A percentile compares a stretch with the other conserved stretches of the same genome.
These are phyloP conservation scores for Quercus wislizeni DNA, from an alignment of 306 rosid genomes.

Conservation along the genomic window DNA sequence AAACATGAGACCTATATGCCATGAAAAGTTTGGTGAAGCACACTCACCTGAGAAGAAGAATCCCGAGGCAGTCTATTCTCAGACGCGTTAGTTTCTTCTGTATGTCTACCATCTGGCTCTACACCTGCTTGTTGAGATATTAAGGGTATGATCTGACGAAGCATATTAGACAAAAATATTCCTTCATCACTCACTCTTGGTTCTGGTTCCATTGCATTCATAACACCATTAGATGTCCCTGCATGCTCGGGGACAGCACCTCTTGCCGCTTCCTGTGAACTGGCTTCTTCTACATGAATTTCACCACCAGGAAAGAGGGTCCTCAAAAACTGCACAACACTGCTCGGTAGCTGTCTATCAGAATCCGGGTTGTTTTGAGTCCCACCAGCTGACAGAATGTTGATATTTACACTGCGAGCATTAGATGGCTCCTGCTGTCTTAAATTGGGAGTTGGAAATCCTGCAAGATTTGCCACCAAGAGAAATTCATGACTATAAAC, in stretches of 20 bases:
- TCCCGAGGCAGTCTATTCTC: slow-evolving; percentile 38
- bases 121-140: slow-evolving; percentile 55
- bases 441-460: slow-evolving; percentile 36
- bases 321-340: slow-evolving; percentile 58
- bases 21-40: slow-evolving; percentile 5
- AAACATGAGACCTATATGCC: neutral
- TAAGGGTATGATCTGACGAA: slow-evolving; percentile 77
- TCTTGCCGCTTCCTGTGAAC: slow-evolving; percentile 47
- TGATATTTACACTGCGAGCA: slow-evolving; percentile 56
- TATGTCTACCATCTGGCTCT: slow-evolving; percentile 27
- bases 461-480: slow-evolving; percentile 40
- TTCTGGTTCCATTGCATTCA: slow-evolving; percentile 55
- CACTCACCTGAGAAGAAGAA: slow-evolving; percentile 55
- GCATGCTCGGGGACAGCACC: slow-evolving; percentile 44
- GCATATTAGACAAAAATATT: slow-evolving; percentile 70
- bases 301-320: slow-evolving; percentile 86
- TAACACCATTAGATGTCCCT: slow-evolving; percentile 45
- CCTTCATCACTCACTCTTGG: slow-evolving; percentile 70
- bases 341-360: slow-evolving; percentile 66
- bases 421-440: slow-evolving; percentile 49
- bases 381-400: slow-evolving; percentile 68
- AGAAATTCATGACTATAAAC: slow-evolving; percentile 17
- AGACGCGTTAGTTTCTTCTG: slow-evolving; percentile 37
- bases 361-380: slow-evolving; percentile 67
- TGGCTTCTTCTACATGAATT: slow-evolving; percentile 72